Evolutionary conservation across 306 rosid genomes (phyloP).

Genomic region (Acacia confusa): DNA sequence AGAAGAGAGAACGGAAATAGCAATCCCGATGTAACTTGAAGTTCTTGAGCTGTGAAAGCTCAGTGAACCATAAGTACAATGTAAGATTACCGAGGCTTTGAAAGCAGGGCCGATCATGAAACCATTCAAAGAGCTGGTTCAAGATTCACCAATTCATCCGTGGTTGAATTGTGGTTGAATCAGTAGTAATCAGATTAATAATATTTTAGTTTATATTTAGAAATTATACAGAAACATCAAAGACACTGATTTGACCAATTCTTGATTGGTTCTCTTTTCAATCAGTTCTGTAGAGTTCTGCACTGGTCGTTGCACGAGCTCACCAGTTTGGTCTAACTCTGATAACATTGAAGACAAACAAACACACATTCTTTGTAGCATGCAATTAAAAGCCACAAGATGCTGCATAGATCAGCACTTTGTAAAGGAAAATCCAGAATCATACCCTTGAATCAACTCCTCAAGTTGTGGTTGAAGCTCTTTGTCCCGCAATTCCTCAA

Average conservation of each 20-base stretch:
- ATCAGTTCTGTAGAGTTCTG: not conserved
- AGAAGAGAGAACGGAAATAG: too few relatives aligned
- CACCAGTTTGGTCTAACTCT: not conserved
- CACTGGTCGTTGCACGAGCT: not conserved
- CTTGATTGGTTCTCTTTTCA: not conserved
- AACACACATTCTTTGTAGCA: not conserved
- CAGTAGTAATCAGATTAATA: not conserved
- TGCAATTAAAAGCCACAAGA: not conserved
- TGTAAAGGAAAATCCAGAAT: conserved; percentile 6
- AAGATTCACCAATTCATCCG: not conserved
- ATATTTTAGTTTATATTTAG: not conserved
- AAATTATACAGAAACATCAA: not conserved
- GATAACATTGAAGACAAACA: not conserved
- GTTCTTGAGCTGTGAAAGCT: not conserved
- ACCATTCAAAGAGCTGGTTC: not conserved
- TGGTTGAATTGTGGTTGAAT: not conserved
- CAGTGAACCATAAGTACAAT: not conserved
- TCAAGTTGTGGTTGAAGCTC: conserved; percentile 98
- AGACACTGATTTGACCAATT: not conserved
- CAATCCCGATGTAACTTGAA: not conserved
- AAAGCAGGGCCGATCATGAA: not conserved
- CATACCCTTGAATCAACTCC: conserved; percentile 90
- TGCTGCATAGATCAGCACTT: conserved; percentile 2
- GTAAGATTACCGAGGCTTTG: not conserved
- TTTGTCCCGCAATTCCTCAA: conserved; percentile 85